phyloP scores from a whole-genome alignment of 108 stramenopile genomes.

The Pseudonitzschia multistriata region DNA sequence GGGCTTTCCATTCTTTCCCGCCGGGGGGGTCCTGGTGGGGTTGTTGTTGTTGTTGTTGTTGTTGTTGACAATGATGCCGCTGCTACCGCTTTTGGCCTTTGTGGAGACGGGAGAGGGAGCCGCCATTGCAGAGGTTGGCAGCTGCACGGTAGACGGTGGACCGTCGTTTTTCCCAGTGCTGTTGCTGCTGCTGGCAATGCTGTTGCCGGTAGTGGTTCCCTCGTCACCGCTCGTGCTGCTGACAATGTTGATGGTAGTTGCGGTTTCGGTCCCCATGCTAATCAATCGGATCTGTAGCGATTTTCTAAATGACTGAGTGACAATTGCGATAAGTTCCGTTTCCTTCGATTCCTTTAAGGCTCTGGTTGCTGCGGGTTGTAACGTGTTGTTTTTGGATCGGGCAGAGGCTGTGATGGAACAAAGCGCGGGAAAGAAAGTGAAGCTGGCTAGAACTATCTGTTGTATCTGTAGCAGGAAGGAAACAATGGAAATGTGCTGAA shows the following conservation, averaged over 20 bases:
- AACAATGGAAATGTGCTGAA: too few species aligned
- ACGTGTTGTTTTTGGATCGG: too few species aligned
- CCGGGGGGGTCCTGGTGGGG: background rate
- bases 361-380: too few species aligned
- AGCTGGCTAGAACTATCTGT: too few species aligned
- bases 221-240: background rate
- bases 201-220: background rate
- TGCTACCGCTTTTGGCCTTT: background rate
- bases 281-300: background rate
- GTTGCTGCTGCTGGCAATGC: background rate
- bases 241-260: background rate
- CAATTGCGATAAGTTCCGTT: too few species aligned
- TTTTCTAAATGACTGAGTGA: too few species aligned
- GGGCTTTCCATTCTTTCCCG: background rate
- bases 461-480: too few species aligned
- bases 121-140: constrained; percentile 2
- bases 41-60: background rate
- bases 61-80: background rate
- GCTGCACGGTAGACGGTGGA: background rate
- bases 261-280: background rate
- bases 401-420: too few species aligned
- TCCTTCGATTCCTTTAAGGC: too few species aligned
- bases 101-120: constrained; percentile 5
- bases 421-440: too few species aligned
- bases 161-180: background rate